These are phyloP conservation scores for Kalmusia sp. DNA, from an alignment of 2,329 filamentous ascomycete genomes.

Conservation along the genomic window DNA sequence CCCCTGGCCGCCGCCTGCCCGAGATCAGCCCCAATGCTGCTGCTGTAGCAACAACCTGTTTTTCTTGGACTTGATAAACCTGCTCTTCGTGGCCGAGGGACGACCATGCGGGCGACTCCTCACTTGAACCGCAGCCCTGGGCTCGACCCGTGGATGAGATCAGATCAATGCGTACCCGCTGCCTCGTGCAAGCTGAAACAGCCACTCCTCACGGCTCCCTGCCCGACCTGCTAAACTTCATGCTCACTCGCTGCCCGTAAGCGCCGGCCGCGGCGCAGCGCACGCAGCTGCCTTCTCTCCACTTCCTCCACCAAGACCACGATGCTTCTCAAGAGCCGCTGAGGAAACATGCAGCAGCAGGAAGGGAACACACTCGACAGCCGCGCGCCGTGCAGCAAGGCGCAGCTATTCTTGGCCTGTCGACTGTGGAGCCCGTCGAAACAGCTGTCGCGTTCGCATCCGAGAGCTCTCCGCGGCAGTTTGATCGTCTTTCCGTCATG, in stretches of 20 bases:
- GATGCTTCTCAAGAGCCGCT: background rate
- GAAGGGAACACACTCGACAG: background rate
- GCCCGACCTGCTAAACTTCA: constrained; percentile 7
- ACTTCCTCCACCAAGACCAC: background rate
- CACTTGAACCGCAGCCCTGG: background rate
- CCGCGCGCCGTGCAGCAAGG: constrained; percentile 5
- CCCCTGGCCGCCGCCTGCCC: background rate
- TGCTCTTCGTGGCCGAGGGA: background rate
- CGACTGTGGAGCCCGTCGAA: too few relatives aligned
- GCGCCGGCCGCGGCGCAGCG: constrained; percentile 14
- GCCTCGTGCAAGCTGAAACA: constrained; percentile 20
- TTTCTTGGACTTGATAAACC: too few relatives aligned
- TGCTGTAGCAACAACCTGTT: constrained; percentile 1
- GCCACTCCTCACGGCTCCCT: background rate
- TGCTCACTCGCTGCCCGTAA: constrained; percentile 11
- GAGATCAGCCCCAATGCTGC: background rate
- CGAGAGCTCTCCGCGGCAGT: too few relatives aligned
- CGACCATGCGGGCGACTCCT: background rate
- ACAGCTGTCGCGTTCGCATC: too few relatives aligned
- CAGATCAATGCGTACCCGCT: constrained; percentile 11
- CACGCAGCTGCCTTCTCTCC: background rate
- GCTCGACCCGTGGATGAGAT: constrained; percentile 1
- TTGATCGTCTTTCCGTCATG: constrained; percentile 4
- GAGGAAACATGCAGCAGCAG: background rate
- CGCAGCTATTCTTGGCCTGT: constrained; percentile 4